A percentile compares a stretch with the other conserved stretches of the same genome.
These are phyloP conservation scores for Medicago arabica DNA, from an alignment of 306 rosid genomes.

Conservation along the genomic window DNA sequence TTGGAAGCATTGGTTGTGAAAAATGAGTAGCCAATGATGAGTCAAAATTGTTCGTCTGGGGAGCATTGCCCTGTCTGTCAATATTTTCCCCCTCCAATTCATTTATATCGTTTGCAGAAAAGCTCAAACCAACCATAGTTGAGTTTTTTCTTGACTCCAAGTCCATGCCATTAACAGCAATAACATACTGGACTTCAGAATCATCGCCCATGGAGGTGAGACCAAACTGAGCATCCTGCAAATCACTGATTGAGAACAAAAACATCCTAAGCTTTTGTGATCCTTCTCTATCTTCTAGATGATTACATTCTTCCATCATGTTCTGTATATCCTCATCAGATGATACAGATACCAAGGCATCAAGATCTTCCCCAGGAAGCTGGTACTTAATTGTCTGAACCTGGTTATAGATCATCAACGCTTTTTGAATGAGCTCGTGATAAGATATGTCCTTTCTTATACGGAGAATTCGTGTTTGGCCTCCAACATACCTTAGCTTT, in stretches of 20 bases:
- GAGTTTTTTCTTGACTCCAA: constrained; percentile 65
- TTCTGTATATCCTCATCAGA: constrained; percentile 84
- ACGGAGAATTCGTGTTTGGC: constrained; percentile 75
- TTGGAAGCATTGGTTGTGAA: constrained; percentile 55
- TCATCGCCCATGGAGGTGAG: constrained; percentile 56
- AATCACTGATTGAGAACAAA: constrained; percentile 69
- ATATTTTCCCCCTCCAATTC: constrained; percentile 58
- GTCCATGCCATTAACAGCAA: constrained; percentile 85
- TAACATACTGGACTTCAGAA: constrained; percentile 72
- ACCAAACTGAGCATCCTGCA: constrained; percentile 73
- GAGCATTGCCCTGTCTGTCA: constrained; percentile 48
- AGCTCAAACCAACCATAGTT: constrained; percentile 50
- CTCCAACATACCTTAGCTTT: constrained; percentile 81
- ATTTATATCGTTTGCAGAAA: constrained; percentile 58
- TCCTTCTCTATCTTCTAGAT: constrained; percentile 53
- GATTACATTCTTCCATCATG: constrained; percentile 81
- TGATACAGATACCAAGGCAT: constrained; percentile 85
- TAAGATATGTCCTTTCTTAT: constrained; percentile 69
- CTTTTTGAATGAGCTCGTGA: constrained; percentile 73
- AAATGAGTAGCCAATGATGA: constrained; percentile 51
- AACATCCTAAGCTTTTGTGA: constrained; percentile 73
- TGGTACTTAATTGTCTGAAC: constrained; percentile 71
- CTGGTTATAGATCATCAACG: constrained; percentile 57
- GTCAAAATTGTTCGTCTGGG: constrained; percentile 41
- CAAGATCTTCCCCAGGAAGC: constrained; percentile 91